Evolutionary conservation across 108 stramenopile genomes (phyloP), one percentile per base, ranked within the genome.

Genomic region (Heterococcus sp.): DNA sequence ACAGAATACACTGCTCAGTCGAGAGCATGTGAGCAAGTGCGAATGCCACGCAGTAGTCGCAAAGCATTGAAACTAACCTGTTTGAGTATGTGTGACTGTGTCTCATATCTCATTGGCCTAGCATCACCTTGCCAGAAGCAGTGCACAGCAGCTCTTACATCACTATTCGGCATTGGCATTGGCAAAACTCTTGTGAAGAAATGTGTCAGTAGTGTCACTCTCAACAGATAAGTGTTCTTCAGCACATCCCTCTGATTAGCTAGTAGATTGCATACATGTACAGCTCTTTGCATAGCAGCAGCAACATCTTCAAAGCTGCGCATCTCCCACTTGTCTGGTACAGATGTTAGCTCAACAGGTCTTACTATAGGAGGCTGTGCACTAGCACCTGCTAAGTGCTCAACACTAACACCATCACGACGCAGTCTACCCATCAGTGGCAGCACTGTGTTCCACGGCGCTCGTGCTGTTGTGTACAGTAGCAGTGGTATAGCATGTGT

Each of bases 211-310:
- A 96, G 94, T 35, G 95, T 93, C 28, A 93, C 92, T 26, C 95
- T 93, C 80, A 97, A 93, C 36, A 95, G 93, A 8, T 95, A 92
- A 1, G 97, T 92, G 82, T 97, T 97, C 89, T 96, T 96, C 67
- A 99, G 91, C 74, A 96, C 83, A 21, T 91, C 87, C 63, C 95
- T 83, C 87, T 99, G 98, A 68, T 99, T 96, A 0, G 96, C 90
- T 46, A 99, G 85, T 68, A 99, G 78, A 76, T 93, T 95, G 78
- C 96, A 97, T 0, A 95, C 91, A 85, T 99, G 93, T 35, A 92
- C 92, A 35, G 92, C 89, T 38, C 95, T 86, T 39, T 95, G 92
- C 32, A 97, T 87, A 36, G 92, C 94, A 1, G 92, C 92, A 30
- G 94, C 91, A 8, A 95, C 94, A 3, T 91, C 91, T 32, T 90